Percentiles rank a stretch among this genome's conserved stretches.
phyloP scores from a whole-genome alignment of 2,329 filamentous ascomycete genomes.

The Raffaelea albimanens region DNA sequence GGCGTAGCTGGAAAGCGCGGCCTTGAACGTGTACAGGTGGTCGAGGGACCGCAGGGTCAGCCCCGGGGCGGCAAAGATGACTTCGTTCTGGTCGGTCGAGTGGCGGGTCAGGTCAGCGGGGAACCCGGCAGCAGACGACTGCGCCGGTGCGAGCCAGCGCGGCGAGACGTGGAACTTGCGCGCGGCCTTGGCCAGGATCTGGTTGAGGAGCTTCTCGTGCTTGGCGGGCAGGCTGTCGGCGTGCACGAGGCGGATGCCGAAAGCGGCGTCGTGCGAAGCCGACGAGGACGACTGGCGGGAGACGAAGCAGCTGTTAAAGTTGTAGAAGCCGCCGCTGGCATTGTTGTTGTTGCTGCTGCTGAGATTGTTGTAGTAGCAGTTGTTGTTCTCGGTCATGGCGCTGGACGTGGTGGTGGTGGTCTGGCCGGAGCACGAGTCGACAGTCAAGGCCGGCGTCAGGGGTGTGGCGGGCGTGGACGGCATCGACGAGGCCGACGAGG shows the following conservation, averaged over 20 bases:
- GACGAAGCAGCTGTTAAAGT: too few species aligned
- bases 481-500: slow-evolving; percentile 9
- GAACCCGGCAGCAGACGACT: slow-evolving; percentile 33
- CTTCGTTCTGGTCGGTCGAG: slow-evolving; percentile 50
- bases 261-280: slow-evolving; percentile 16
- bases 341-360: slow-evolving; percentile 7
- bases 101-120: slow-evolving; percentile 43
- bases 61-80: slow-evolving; percentile 50
- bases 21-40: slow-evolving; percentile 55
- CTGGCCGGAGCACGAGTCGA: slow-evolving; percentile 2
- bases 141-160: slow-evolving; percentile 33
- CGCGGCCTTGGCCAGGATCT: slow-evolving; percentile 42
- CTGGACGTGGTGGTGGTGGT: slow-evolving; percentile 9
- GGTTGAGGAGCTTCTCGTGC: slow-evolving; percentile 37
- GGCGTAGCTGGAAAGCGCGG: slow-evolving; percentile 47
- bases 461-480: slow-evolving; percentile 4
- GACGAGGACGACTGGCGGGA: slow-evolving; percentile 17
- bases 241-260: slow-evolving; percentile 42
- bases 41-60: slow-evolving; percentile 52
- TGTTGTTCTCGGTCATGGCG: slow-evolving; percentile 10
- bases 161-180: slow-evolving; percentile 35
- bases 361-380: background rate
- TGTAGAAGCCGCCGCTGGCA: slow-evolving; percentile 16
- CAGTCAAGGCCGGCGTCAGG: slow-evolving; percentile 7
- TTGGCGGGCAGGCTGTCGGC: slow-evolving; percentile 33